Base-by-base conservation (phyloP, 768 basidiomycete genomes). In the Serendipita sp. region DNA sequence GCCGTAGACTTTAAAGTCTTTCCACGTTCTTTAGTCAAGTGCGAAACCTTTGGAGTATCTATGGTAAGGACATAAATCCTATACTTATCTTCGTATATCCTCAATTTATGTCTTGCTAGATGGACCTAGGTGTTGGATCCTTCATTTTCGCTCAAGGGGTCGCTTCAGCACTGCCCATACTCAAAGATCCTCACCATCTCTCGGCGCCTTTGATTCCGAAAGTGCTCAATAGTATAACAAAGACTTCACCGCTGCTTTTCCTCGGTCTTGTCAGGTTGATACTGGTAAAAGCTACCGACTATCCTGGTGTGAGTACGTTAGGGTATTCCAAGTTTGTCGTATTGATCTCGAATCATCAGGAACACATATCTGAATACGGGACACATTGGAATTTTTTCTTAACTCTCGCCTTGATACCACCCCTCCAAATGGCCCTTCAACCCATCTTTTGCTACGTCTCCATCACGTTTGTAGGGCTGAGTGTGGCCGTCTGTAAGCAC, bases 301-400 rank as follows among this genome's bases (percentile, higher is more conserved):
- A 99, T 73, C 96, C 95, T 3, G 94, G 56, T 16, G 56, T 60
- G 34, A 28, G 56, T 60, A 10, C 16, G 18, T 23, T 10, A 23
- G 18, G 5, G 8, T n/a, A 11, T 28, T 30, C 16, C 13, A 23
- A 4, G n/a, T 35, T 10, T 35, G 23, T 23, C 3, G 1, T 8
- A 2, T 36, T 28, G 44, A 13, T 2, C 34, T 15, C 38, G 32
- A 35, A 8, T 0, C 30, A 41, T 35, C 66, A 86, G 94, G 96
- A 98, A 76, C 96, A 98, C 66, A 85, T 88, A 64, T 86, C 93
- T 0, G 96, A 99, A 75, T 98, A 98, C 68, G 96, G 96, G 0
- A 83, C 84, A 0, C 95, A 98, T 70, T 99, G 96, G 96, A 98
- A 98, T 72, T 97, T 98, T 75, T 99, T 99, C 79, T 81, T 98